Evolutionary conservation across 768 basidiomycete species (phyloP).

Genomic region (Tulasnella sp.): DNA sequence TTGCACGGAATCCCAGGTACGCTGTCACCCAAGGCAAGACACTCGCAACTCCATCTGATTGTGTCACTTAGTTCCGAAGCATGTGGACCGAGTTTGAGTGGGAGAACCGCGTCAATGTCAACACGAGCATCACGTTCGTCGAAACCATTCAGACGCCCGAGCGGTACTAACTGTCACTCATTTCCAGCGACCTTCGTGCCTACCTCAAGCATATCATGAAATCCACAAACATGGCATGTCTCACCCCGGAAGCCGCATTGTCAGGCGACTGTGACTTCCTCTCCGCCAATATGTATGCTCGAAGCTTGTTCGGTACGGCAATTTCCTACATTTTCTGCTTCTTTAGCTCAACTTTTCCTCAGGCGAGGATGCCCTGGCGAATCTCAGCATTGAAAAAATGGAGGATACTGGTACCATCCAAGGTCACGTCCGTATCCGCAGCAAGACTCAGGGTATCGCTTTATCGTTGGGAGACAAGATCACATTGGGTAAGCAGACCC

Average conservation of each 20-base stretch:
- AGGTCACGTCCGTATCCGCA: conserved; percentile 91
- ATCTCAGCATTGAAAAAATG: conserved; percentile 82
- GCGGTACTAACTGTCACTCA: background rate
- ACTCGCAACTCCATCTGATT: background rate
- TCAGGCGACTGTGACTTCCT: conserved; percentile 97
- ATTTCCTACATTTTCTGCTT: background rate
- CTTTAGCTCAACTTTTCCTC: conserved; percentile 1
- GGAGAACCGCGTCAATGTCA: conserved; percentile 98
- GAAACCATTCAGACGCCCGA: background rate
- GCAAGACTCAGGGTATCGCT: conserved; percentile 97
- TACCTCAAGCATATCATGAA: conserved; percentile 94
- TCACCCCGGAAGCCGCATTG: conserved; percentile 77
- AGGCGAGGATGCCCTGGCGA: conserved; percentile 96
- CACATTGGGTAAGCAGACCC: conserved; percentile 38
- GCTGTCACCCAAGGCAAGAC: conserved; percentile 14
- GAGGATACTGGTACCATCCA: conserved; percentile 64
- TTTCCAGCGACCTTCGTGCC: conserved; percentile 60
- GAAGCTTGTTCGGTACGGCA: conserved; percentile 79
- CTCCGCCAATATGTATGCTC: conserved; percentile 92
- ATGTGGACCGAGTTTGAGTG: conserved; percentile 99
- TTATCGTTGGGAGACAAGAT: conserved; percentile 87
- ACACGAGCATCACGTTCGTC: conserved; percentile 63
- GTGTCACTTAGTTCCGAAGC: conserved; percentile 60
- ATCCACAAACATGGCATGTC: conserved; percentile 93
- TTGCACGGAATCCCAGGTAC: conserved; percentile 86